Percentiles rank a stretch among this genome's conserved stretches.
Evolutionary conservation across 192 early-diverging fungal genomes (phyloP).

Genomic region (Phlyctochytrium bullatum): DNA sequence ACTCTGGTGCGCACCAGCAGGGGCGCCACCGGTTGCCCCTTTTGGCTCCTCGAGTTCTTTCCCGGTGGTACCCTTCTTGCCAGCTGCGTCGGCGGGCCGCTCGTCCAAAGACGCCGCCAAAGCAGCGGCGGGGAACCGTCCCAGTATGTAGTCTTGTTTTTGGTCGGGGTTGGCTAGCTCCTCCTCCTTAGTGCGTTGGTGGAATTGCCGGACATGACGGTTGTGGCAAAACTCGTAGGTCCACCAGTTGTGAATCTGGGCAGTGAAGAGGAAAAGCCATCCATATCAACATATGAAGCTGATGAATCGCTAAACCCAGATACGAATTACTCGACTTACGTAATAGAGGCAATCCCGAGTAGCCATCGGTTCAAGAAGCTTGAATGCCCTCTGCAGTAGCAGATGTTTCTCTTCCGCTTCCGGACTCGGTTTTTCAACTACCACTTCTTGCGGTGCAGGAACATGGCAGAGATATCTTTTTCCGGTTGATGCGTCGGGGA

Average conservation of each 20-base stretch:
- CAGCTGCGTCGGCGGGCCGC: constrained; percentile 25
- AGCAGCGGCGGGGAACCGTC: not conserved
- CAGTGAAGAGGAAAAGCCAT: no score
- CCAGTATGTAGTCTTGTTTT: constrained; percentile 33
- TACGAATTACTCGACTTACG: no score
- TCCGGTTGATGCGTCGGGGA: not conserved
- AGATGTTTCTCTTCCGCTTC: not conserved
- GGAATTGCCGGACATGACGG: constrained; percentile 62
- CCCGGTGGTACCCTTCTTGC: not conserved
- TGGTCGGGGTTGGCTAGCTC: constrained; percentile 20
- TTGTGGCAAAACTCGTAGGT: constrained; percentile 83
- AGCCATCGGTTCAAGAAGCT: not conserved
- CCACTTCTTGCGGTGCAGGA: not conserved
- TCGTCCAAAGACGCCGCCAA: not conserved
- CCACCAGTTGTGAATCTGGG: constrained; percentile 60
- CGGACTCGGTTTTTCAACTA: not conserved
- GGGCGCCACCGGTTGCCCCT: constrained; percentile 19
- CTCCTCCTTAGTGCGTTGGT: constrained; percentile 37
- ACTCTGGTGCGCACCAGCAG: constrained; percentile 18
- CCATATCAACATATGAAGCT: no score
- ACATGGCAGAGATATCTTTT: not conserved
- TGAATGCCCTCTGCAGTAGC: not conserved
- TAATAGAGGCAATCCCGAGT: not conserved
- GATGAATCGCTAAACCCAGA: no score
- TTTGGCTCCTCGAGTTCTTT: not conserved